Percentiles rank a stretch among this genome's conserved stretches.
phyloP scores from a whole-genome alignment of 768 basidiomycete genomes.

The Kwoniella sp. region DNA sequence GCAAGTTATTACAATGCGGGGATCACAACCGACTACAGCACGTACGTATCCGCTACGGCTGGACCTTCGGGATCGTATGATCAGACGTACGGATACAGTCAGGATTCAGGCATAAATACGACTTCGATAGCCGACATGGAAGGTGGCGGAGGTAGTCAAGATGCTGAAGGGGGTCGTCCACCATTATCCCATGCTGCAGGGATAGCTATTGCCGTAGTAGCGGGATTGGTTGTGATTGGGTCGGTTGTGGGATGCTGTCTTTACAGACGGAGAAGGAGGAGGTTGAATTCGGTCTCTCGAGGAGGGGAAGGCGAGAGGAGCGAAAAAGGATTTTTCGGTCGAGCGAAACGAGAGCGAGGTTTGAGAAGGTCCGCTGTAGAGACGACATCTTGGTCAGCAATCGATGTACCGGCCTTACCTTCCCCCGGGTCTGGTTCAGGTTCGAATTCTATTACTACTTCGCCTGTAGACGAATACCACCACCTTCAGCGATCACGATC shows the following conservation, averaged over 20 bases:
- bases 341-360: not conserved
- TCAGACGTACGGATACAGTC: not conserved
- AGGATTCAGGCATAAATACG: not conserved
- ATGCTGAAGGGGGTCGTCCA: not conserved
- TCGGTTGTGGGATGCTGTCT: conserved; percentile 6
- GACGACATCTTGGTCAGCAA: not conserved
- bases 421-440: not conserved
- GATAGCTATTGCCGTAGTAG: conserved; percentile 11
- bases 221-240: conserved; percentile 8
- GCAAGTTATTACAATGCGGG: not conserved
- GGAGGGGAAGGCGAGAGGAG: too few species aligned
- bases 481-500: conserved; percentile 3
- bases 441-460: not conserved
- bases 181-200: not conserved
- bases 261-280: conserved; percentile 14
- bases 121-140: not conserved
- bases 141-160: not conserved
- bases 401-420: conserved; percentile 10
- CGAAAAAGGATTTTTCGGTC: not conserved
- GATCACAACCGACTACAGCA: not conserved
- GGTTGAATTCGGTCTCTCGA: conserved; percentile 5
- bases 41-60: not conserved
- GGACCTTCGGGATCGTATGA: not conserved
- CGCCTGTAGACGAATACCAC: not conserved
- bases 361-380: not conserved